Conservation (phyloP, 306 rosid species). For the Crotalaria pallida region DNA sequence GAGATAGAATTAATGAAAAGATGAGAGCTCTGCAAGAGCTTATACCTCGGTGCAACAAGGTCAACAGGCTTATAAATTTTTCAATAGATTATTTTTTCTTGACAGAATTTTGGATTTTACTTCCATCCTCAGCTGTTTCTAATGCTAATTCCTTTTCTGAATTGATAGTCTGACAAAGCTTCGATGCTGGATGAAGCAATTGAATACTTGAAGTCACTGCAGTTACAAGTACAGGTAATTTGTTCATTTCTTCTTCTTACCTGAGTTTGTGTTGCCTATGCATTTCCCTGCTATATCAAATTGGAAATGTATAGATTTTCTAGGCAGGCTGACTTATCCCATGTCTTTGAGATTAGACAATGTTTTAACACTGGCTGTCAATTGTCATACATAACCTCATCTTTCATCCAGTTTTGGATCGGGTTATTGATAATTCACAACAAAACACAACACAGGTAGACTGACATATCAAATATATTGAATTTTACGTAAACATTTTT, state of each 20-base stretch:
- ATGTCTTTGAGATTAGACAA: no score
- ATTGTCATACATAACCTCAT: no score
- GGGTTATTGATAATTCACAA: no score
- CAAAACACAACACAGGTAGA: not conserved
- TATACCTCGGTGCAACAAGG: constrained; percentile 88
- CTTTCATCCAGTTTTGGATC: no score
- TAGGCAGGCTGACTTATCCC: not conserved
- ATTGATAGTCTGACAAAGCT: constrained; percentile 76
- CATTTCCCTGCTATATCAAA: not conserved
- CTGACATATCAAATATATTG: not conserved
- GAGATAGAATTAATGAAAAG: constrained; percentile 87
- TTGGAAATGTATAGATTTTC: not conserved
- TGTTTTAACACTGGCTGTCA: no score
- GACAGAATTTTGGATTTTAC: not conserved
- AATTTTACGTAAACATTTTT: not conserved
- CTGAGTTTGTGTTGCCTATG: not conserved
- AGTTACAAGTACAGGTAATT: constrained; percentile 79
- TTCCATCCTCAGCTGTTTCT: not conserved
- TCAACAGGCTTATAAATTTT: not conserved
- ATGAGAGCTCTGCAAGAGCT: constrained; percentile 87
- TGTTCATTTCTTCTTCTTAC: not conserved
- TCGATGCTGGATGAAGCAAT: constrained; percentile 96
- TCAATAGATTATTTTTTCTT: not conserved
- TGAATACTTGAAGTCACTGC: constrained; percentile 77
- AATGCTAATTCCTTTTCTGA: not conserved